Conservation (phyloP, 345 rosid species). For the Populus simonii region DNA sequence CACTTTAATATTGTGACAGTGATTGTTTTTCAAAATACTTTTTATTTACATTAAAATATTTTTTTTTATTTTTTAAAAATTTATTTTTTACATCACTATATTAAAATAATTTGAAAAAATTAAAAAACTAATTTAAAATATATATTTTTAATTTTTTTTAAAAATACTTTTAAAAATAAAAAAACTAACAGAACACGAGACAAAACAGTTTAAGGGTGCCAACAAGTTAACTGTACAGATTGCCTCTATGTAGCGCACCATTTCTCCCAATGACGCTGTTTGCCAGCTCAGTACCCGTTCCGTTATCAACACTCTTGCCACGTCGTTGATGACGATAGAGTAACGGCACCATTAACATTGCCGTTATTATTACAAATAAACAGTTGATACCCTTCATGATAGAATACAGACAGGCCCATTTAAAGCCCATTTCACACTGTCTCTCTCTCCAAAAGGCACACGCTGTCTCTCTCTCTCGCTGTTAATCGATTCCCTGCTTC, state of each 20-base stretch:
- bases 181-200: too few species aligned
- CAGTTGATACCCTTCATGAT: neutral
- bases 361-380: conserved; percentile 28
- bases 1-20: fast-evolving
- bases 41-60: too few species aligned
- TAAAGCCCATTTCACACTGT: neutral
- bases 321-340: conserved; percentile 23
- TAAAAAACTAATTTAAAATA: too few species aligned
- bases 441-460: neutral
- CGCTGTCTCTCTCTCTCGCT: conserved; percentile 16
- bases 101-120: too few species aligned
- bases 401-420: conserved; percentile 6
- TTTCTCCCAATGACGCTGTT: conserved; percentile 33
- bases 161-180: too few species aligned
- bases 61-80: too few species aligned
- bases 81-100: too few species aligned
- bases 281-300: conserved; percentile 46
- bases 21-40: fast-evolving
- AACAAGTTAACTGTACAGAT: too few species aligned
- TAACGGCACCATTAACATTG: conserved; percentile 6
- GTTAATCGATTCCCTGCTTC: neutral
- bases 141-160: too few species aligned
- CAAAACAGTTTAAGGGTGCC: too few species aligned
- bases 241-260: neutral
- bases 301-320: conserved; percentile 7